These are phyloP conservation scores for Aspergillus intermedius DNA, from an alignment of 2,329 filamentous ascomycete species.

Conservation along the genomic window DNA sequence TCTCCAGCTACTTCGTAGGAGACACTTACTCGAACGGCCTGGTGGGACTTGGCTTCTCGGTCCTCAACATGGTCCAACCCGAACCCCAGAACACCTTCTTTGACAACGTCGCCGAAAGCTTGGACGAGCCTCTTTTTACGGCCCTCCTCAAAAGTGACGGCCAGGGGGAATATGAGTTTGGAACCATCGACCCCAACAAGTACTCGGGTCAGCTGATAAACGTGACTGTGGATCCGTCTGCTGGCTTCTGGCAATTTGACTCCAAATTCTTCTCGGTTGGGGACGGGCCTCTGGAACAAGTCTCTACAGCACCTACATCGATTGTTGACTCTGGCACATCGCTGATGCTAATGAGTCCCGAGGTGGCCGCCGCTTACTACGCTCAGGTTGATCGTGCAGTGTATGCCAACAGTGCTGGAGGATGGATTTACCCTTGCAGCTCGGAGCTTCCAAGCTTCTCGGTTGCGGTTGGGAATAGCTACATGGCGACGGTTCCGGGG, in stretches of 20 bases:
- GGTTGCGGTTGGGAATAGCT: constrained; percentile 47
- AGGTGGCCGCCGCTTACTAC: constrained; percentile 57
- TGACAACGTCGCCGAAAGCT: constrained; percentile 57
- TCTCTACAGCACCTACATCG: constrained; percentile 34
- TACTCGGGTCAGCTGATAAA: constrained; percentile 59
- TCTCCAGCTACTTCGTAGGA: constrained; percentile 53
- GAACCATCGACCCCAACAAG: constrained; percentile 58
- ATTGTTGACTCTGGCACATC: constrained; percentile 66
- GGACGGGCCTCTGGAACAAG: constrained; percentile 30
- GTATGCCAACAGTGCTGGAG: constrained; percentile 37
- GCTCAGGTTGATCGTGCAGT: constrained; percentile 46
- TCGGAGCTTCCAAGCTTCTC: constrained; percentile 48
- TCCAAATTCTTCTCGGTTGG: constrained; percentile 53
- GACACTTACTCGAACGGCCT: constrained; percentile 62
- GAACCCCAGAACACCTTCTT: constrained; percentile 65
- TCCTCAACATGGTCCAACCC: constrained; percentile 59
- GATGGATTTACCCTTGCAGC: constrained; percentile 55
- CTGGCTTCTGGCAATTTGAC: constrained; percentile 65
- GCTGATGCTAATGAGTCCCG: constrained; percentile 54
- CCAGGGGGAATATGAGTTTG: constrained; percentile 66
- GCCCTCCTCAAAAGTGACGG: constrained; percentile 58
- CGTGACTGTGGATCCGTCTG: constrained; percentile 53
- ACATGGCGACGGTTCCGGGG: constrained; percentile 50
- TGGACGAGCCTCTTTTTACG: constrained; percentile 63
- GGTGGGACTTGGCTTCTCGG: constrained; percentile 60